These are phyloP conservation scores for Trypanosoma lewisi DNA, from an alignment of 208 protist genomes.

Conservation along the genomic window DNA sequence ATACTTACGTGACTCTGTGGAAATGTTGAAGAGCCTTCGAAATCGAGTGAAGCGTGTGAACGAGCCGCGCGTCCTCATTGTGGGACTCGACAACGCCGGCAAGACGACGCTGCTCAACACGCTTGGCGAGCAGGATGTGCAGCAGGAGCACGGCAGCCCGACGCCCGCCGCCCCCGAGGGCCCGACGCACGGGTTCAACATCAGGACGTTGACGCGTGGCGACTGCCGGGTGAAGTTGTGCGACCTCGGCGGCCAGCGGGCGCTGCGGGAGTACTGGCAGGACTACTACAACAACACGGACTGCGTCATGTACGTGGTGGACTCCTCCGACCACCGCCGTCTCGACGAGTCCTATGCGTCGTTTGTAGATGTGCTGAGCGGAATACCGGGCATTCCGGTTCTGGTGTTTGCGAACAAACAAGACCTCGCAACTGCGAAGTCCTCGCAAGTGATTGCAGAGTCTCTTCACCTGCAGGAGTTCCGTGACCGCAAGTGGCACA, in stretches of 20 bases:
- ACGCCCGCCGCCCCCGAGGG: constrained; percentile 92
- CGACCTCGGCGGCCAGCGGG: constrained; percentile 99
- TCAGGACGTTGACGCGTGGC: constrained; percentile 95
- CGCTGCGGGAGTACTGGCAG: constrained; percentile 97
- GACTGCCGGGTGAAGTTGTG: constrained; percentile 97
- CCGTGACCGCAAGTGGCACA: constrained; percentile 94
- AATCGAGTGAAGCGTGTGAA: constrained; percentile 90
- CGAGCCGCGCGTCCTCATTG: constrained; percentile 93
- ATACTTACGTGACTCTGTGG: neutral
- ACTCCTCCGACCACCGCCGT: constrained; percentile 90
- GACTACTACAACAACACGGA: constrained; percentile 98
- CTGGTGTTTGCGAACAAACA: constrained; percentile 99
- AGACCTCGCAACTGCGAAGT: constrained; percentile 95
- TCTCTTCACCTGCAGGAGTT: constrained; percentile 84
- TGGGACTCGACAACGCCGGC: constrained; percentile 95
- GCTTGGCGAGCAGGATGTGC: constrained; percentile 61
- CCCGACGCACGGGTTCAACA: constrained; percentile 99
- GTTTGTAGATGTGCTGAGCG: constrained; percentile 92
- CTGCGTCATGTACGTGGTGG: constrained; percentile 97
- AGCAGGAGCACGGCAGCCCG: constrained; percentile 25
- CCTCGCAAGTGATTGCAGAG: constrained; percentile 70
- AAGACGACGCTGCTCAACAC: constrained; percentile 97
- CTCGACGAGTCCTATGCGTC: constrained; percentile 92
- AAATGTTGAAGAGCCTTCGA: constrained; percentile 83
- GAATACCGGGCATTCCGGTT: constrained; percentile 95